Base-by-base conservation (phyloP, 2,329 filamentous ascomycete species). In the Rhytidhysteron rufulum region DNA sequence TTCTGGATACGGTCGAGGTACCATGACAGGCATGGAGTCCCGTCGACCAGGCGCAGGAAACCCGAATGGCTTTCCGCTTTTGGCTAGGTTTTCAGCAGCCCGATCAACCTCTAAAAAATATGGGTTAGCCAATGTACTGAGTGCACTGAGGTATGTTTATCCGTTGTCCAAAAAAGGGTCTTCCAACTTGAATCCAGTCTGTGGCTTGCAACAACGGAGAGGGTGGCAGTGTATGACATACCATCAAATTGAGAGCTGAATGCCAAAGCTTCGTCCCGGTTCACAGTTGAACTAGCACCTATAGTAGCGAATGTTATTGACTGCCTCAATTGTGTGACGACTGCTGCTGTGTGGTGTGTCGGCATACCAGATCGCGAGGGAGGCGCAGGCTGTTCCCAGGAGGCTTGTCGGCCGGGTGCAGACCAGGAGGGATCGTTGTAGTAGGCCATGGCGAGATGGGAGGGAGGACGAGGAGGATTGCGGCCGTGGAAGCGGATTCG, bases 51-150 rank as follows among this genome's bases (percentile, higher is more conserved):
- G 43, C 57, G 49, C 31, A 57, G 54, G 15, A 21, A 56, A 51
- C 19, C 60, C 81, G 69, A 91, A 93, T 71, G 90, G 83, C 75
- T 97, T 97, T 60, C 90, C 90, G 66, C 90, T 95, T 78, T 97
- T 97, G 60, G 91, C 79, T 45, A 98, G 79, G 68, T 97, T 97
- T 62, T 97, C 93, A 60, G 91, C 83, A 54, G 91, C 91, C 64
- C 91, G 85, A 53, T 97, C 93, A 57, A 98, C 89, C 80, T 98
- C 93, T 95, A 61, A 39, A 40, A 37, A 31, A 38, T 18, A 25
- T 13, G 21, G 20, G 22, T 34, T 27, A 43, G 37, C n/a, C 32
- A 20, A 17, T 34, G 13, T 4, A 16, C 31, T 20, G n/a, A 16
- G 15, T 4, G 31, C 5, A 20, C 13, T 20, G 13, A 13, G 31